Percentiles rank a stretch among this genome's conserved stretches.
Evolutionary conservation across 345 rosid genomes (phyloP).

Genomic region (Camelina laxa): DNA sequence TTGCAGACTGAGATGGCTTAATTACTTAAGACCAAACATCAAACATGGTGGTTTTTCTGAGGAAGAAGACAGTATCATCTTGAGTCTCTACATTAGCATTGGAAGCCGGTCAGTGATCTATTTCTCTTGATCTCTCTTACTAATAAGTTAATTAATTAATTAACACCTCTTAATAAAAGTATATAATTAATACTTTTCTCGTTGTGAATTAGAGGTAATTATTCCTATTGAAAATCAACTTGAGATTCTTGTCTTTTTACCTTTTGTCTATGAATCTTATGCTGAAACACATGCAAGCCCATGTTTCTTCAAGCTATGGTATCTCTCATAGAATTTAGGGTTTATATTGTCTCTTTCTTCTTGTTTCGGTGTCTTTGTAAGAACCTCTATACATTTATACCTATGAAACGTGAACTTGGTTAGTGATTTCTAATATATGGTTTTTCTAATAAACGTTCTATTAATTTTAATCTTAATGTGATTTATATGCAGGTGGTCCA

Average conservation of each 20-base stretch:
- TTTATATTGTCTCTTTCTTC: slow-evolving; percentile 43
- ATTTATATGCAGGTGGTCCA: slow-evolving; percentile 76
- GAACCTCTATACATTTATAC: slow-evolving; percentile 18
- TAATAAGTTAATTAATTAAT: slow-evolving; percentile 10
- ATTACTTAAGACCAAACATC: slow-evolving; percentile 93
- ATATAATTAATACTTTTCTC: neutral
- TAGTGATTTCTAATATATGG: slow-evolving; percentile 1
- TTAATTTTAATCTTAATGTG: slow-evolving; percentile 20
- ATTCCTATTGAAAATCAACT: neutral
- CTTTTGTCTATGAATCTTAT: slow-evolving; percentile 51
- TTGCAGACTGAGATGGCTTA: slow-evolving; percentile 96
- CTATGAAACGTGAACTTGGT: slow-evolving; percentile 2
- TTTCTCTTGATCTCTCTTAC: slow-evolving; percentile 10
- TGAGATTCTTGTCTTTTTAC: slow-evolving; percentile 50
- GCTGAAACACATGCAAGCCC: slow-evolving; percentile 41
- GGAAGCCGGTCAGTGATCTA: slow-evolving; percentile 75
- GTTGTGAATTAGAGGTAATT: slow-evolving; percentile 10
- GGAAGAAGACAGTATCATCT: slow-evolving; percentile 95
- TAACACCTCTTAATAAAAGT: slow-evolving; percentile 2
- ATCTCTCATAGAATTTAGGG: slow-evolving; percentile 39
- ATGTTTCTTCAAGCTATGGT: slow-evolving; percentile 8
- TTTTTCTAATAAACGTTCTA: neutral
- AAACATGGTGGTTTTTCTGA: slow-evolving; percentile 99
- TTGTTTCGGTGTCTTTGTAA: slow-evolving; percentile 33
- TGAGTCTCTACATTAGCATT: slow-evolving; percentile 96